Evolutionary conservation across 2,329 filamentous ascomycete genomes (phyloP).

Genomic region (Paraphoma sp.): DNA sequence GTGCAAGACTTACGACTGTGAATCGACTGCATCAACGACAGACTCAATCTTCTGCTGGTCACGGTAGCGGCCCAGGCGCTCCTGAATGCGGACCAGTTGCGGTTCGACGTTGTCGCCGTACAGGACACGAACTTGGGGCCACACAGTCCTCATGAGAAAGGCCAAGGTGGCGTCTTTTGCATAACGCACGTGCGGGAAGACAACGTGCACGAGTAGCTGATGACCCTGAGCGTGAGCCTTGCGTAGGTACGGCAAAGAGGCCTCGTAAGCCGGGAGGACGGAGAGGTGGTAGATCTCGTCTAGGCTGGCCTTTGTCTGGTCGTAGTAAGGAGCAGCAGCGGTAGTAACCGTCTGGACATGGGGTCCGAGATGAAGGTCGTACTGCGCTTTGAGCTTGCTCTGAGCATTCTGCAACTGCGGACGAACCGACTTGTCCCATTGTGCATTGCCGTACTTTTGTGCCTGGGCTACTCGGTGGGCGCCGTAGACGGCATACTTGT

Average conservation of each 20-base stretch:
- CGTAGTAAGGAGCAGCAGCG: conserved; percentile 74
- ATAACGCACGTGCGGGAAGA: conserved; percentile 74
- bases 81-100: conserved; percentile 88
- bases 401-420: conserved; percentile 76
- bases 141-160: conserved; percentile 78
- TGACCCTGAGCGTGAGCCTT: conserved; percentile 72
- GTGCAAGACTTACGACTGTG: conserved; percentile 27
- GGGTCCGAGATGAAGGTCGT: conserved; percentile 74
- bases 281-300: conserved; percentile 74
- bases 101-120: conserved; percentile 95
- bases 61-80: conserved; percentile 81
- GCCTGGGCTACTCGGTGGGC: conserved; percentile 74
- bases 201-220: conserved; percentile 71
- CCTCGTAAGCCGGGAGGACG: conserved; percentile 76
- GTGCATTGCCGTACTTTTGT: conserved; percentile 68
- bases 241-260: conserved; percentile 74
- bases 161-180: conserved; percentile 71
- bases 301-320: conserved; percentile 67
- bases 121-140: conserved; percentile 79
- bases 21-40: conserved; percentile 62
- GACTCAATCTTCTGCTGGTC: conserved; percentile 68
- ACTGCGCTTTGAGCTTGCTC: conserved; percentile 66
- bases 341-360: conserved; percentile 70
- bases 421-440: conserved; percentile 81
- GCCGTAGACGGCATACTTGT: conserved; percentile 71